Conservation (phyloP, 2,329 filamentous ascomycete species). For the Albophoma yamanashiensis region DNA sequence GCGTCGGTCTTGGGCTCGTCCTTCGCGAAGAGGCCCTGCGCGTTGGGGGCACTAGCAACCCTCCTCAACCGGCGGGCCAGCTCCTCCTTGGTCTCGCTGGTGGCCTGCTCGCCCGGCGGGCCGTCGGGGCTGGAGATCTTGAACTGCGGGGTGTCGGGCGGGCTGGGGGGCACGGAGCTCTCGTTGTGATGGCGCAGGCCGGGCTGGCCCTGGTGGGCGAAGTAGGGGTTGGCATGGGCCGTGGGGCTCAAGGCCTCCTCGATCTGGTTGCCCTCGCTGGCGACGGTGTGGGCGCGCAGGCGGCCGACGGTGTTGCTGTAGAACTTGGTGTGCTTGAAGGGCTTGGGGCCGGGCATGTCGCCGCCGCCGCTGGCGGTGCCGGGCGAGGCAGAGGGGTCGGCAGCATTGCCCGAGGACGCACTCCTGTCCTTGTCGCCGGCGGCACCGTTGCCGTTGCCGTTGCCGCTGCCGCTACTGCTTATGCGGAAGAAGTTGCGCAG, state of each 20-base stretch:
- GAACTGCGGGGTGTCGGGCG: constrained; percentile 77
- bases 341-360: constrained; percentile 31
- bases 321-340: constrained; percentile 78
- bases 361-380: background rate
- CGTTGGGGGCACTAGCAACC: constrained; percentile 94
- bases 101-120: constrained; percentile 53
- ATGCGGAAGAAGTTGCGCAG: constrained; percentile 64
- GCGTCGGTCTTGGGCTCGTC: constrained; percentile 21
- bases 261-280: constrained; percentile 83
- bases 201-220: constrained; percentile 89
- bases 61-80: constrained; percentile 83
- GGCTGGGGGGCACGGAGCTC: constrained; percentile 82
- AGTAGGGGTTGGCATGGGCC: constrained; percentile 93
- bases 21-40: constrained; percentile 75
- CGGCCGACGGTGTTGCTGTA: constrained; percentile 77
- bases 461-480: constrained; percentile 35
- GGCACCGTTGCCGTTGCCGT: constrained; percentile 16
- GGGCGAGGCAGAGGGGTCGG: background rate
- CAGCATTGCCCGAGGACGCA: constrained; percentile 43
- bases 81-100: constrained; percentile 81
- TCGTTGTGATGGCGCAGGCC: constrained; percentile 91
- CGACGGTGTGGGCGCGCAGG: constrained; percentile 80
- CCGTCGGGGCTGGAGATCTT: constrained; percentile 61
- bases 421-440: constrained; percentile 39
- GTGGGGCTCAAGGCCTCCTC: constrained; percentile 87